phyloP scores from a whole-genome alignment of 345 rosid genomes.

The Euphorbia tirucalli region DNA sequence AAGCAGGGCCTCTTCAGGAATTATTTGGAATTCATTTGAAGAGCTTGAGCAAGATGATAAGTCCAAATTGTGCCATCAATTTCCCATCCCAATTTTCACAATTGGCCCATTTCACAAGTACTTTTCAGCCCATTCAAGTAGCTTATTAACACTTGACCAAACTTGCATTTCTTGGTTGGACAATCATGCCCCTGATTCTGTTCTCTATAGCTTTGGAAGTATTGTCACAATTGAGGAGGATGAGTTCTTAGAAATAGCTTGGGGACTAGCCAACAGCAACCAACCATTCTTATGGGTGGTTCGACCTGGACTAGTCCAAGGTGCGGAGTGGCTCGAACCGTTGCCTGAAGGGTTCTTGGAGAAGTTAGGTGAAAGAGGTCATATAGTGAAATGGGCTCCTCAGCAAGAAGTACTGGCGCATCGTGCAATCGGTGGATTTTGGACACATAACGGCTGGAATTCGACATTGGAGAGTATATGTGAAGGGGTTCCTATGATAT shows the following conservation, averaged over 20 bases:
- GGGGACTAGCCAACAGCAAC: neutral
- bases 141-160: conserved; percentile 33
- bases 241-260: neutral
- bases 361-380: neutral
- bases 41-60: conserved; percentile 26
- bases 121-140: conserved; percentile 19
- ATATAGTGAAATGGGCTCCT: neutral
- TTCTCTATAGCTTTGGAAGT: conserved; percentile 48
- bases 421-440: neutral
- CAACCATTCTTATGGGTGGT: neutral
- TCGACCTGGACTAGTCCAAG: neutral
- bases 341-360: neutral
- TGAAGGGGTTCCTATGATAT: too few relatives aligned
- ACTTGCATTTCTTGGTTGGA: conserved; percentile 43
- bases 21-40: conserved; percentile 33
- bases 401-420: conserved; percentile 1
- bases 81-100: conserved; percentile 27
- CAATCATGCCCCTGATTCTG: conserved; percentile 28
- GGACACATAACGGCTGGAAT: too few relatives aligned
- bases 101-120: conserved; percentile 43
- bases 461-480: too few relatives aligned
- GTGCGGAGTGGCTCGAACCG: neutral
- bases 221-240: neutral
- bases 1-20: conserved; percentile 33
- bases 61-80: too few relatives aligned